Conservation (phyloP, 2,329 filamentous ascomycete genomes). For the Talaromyces verruculosus region DNA sequence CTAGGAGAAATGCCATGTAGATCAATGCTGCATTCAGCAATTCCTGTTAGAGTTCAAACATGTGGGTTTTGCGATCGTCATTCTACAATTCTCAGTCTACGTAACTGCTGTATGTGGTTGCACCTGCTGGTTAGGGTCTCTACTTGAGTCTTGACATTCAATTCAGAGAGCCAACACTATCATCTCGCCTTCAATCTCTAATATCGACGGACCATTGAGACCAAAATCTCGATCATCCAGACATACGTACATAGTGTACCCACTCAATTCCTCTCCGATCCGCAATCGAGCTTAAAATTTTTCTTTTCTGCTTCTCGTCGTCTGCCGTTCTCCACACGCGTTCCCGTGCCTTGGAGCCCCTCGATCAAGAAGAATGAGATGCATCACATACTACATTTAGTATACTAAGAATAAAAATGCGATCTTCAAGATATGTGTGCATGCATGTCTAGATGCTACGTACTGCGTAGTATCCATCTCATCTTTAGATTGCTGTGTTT, state of each 20-base stretch:
- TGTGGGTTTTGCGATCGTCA: conserved; percentile 6
- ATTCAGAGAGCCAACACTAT: background rate
- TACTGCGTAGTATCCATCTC: background rate
- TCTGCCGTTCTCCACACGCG: conserved; percentile 13
- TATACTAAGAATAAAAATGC: background rate
- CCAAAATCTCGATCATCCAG: background rate
- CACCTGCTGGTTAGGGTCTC: background rate
- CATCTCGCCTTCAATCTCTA: background rate
- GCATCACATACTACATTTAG: background rate
- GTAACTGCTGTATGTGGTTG: background rate
- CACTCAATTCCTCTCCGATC: conserved; percentile 2
- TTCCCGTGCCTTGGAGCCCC: background rate
- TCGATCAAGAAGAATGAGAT: conserved; percentile 3
- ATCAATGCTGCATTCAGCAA: conserved; percentile 3
- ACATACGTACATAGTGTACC: background rate
- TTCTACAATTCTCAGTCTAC: background rate
- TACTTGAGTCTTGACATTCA: background rate
- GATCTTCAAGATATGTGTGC: background rate
- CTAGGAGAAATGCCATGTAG: conserved; percentile 5
- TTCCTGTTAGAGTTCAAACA: conserved; percentile 12
- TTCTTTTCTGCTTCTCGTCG: conserved; percentile 3
- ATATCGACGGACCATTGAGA: background rate
- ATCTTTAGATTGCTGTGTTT: background rate
- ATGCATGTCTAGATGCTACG: background rate
- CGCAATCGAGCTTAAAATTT: conserved; percentile 8